Percentiles rank a stretch among this genome's conserved stretches.
Conservation (phyloP, 2,329 filamentous ascomycete species). For the Fusarium cyanostomum region DNA sequence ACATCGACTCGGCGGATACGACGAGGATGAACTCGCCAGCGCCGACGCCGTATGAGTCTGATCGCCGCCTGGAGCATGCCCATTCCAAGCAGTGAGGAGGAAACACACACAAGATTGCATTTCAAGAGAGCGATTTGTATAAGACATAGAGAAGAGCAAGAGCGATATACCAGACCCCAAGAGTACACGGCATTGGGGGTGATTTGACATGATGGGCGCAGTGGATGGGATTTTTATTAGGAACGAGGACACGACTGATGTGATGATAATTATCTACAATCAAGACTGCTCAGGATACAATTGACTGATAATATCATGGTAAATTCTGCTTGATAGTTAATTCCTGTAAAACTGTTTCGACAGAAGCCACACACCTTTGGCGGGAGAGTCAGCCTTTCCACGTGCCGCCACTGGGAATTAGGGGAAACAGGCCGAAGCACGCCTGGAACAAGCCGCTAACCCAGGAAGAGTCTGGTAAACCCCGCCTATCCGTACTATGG, state of each 20-base stretch:
- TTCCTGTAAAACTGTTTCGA: neutral
- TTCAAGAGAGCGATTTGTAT: slow-evolving; percentile 26
- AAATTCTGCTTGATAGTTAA: neutral
- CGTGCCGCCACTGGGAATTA: slow-evolving; percentile 11
- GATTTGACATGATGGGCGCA: slow-evolving; percentile 4
- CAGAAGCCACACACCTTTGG: slow-evolving; percentile 5
- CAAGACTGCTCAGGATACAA: neutral
- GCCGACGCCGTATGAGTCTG: slow-evolving; percentile 44
- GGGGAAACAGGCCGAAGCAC: too few relatives aligned
- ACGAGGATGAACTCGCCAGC: slow-evolving; percentile 46
- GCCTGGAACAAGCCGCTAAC: too few relatives aligned
- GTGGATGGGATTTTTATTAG: neutral
- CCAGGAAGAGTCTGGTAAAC: slow-evolving; percentile 6
- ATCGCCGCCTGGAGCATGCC: slow-evolving; percentile 39
- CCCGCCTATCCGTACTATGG: slow-evolving; percentile 11
- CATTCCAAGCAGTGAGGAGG: slow-evolving; percentile 7
- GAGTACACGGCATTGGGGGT: slow-evolving; percentile 28
- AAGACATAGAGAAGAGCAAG: slow-evolving; percentile 1
- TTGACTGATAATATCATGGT: neutral
- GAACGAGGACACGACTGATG: slow-evolving; percentile 15
- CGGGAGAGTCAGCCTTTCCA: slow-evolving; percentile 13
- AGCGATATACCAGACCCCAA: slow-evolving; percentile 22
- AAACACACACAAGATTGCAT: slow-evolving; percentile 1
- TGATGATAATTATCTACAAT: neutral
- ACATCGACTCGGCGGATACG: slow-evolving; percentile 43